Conservation (phyloP, 148 eudicot species). For the Simmondsia chinensis region DNA sequence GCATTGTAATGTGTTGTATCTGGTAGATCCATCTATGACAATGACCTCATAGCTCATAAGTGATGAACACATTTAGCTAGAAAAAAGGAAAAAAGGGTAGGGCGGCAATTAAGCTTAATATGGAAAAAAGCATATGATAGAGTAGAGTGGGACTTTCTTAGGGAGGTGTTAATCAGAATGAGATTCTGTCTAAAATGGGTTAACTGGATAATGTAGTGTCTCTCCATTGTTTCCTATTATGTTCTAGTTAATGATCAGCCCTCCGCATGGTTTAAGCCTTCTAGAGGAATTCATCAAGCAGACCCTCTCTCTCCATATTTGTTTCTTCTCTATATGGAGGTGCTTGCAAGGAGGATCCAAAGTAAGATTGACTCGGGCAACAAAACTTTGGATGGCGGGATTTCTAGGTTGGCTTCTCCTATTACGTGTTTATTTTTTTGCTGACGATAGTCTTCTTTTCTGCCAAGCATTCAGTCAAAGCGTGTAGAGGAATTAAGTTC, state of each 20-base stretch:
- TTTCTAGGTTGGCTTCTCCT: too few species aligned
- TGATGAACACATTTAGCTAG: too few species aligned
- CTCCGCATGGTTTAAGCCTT: neutral
- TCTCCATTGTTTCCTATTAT: neutral
- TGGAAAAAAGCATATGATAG: neutral
- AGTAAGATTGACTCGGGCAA: too few species aligned
- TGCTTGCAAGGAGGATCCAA: too few species aligned
- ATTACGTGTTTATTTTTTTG: too few species aligned
- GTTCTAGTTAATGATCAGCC: neutral
- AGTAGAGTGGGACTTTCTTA: too few species aligned
- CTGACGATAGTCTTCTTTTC: too few species aligned
- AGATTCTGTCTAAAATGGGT: neutral
- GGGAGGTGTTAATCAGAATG: neutral
- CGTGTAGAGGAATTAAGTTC: too few species aligned
- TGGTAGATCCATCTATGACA: neutral
- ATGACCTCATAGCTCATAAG: neutral
- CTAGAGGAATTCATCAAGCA: neutral
- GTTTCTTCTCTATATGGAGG: neutral
- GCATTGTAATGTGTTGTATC: too few species aligned
- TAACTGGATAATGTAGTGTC: neutral
- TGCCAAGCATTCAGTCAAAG: too few species aligned
- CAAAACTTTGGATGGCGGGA: too few species aligned
- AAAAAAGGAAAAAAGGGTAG: too few species aligned
- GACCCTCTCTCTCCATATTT: neutral
- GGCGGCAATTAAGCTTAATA: neutral